Evolutionary conservation across 495 filamentous ascomycete species (phyloP), one percentile per base, ranked within the genome.

Genomic region (Stereocaulon alpinum): DNA sequence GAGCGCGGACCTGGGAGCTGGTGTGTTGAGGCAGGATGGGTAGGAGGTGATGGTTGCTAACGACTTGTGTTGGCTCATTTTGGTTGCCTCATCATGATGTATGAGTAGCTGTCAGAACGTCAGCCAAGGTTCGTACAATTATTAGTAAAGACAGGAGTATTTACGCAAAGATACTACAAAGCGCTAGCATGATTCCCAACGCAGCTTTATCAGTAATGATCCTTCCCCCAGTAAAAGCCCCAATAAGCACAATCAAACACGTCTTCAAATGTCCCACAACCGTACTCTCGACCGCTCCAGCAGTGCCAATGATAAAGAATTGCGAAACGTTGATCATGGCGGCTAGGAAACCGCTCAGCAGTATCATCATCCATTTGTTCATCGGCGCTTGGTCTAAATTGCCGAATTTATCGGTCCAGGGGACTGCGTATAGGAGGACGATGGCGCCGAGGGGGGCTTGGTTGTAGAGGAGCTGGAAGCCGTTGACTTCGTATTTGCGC

Each of bases 401-500:
- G 9, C 85, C 83, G 57, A 84, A 77, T 2, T 75, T 79, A 67
- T 89, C 86, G 9, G 80, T 71, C 62, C 85, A 83, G 0, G 85
- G 84, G 52, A 86, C 82, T 17, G 79, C 76, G 66, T 84, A 85
- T 9, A 87, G 70, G 22, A 89, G 74, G 64, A 88, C 64, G 30
- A 83, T 73, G 2, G 79, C 78, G 18, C 83, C 80, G 12, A 86
- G 73, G 20, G 85, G 84, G 0, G 86, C 82, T 66, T 88, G 85
- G 72, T 87, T 88, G 68, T 82, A 77, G 1, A 89, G 75, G 18
- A 89, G 74, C 70, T 89, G 86, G 79, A 87, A 86, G 66, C 80
- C 83, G 54, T 77, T 82, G 69, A 88, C 76, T 54, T 82, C 73
- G 15, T 84, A 76, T 66, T 83, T 85, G 43, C 81, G 78, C 64